phyloP scores from a whole-genome alignment of 306 rosid species.

The Rosa persica region DNA sequence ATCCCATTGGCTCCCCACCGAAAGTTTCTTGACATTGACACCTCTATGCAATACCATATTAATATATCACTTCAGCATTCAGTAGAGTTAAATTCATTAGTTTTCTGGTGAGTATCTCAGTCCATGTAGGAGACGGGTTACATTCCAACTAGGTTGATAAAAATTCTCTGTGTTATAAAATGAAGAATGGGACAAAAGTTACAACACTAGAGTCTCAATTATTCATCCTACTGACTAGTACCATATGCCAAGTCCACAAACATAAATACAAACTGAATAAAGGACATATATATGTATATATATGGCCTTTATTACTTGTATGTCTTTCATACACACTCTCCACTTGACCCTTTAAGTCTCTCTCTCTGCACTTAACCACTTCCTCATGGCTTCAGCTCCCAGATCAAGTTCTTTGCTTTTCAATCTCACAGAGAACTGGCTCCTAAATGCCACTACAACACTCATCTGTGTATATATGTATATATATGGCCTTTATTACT shows the following conservation, averaged over 20 bases:
- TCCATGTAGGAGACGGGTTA: background rate
- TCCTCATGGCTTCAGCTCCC: conserved; percentile 42
- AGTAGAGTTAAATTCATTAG: background rate
- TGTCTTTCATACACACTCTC: background rate
- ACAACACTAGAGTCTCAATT: background rate
- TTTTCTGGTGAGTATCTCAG: conserved; percentile 3
- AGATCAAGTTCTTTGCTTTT: conserved; percentile 37
- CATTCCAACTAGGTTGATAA: conserved; percentile 1
- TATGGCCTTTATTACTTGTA: background rate
- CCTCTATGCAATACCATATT: background rate
- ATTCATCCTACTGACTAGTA: conserved; percentile 1
- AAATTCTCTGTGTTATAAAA: background rate
- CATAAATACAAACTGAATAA: conserved; percentile 10
- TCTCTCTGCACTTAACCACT: conserved; percentile 5
- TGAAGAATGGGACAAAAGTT: background rate
- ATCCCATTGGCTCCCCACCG: conserved; percentile 6
- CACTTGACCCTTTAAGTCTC: background rate
- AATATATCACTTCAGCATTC: background rate
- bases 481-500: conserved; percentile 4
- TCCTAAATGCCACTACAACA: conserved; percentile 32
- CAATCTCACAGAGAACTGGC: conserved; percentile 55
- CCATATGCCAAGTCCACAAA: conserved; percentile 16
- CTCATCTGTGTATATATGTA: conserved; percentile 45
- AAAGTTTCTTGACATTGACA: conserved; percentile 13
- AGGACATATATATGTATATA: conserved; percentile 5